phyloP scores from a whole-genome alignment of 441 rosid genomes.

The Corymbia citriodora region DNA sequence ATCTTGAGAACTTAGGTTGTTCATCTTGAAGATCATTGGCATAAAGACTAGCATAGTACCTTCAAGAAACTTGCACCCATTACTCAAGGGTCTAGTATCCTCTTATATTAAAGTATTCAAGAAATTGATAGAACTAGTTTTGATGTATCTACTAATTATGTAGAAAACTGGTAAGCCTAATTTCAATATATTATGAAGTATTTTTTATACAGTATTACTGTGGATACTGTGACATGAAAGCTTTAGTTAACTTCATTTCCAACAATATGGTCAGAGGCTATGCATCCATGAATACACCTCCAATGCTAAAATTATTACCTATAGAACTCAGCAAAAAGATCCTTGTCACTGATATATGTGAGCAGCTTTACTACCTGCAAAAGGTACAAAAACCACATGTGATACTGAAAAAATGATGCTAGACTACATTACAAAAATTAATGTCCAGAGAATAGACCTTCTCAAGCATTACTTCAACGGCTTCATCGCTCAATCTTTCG shows the following conservation, averaged over 20 bases:
- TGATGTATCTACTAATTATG: not conserved
- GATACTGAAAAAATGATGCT: not conserved
- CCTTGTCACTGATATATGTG: not conserved
- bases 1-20: not conserved
- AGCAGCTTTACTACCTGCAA: not conserved
- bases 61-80: not conserved
- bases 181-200: not conserved
- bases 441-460: not conserved
- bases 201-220: not conserved
- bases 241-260: not conserved
- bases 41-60: not conserved
- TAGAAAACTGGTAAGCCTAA: not conserved
- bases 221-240: not conserved
- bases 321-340: not conserved
- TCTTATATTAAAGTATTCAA: not conserved
- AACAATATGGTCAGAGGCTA: not conserved
- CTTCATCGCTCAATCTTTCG: not conserved
- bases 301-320: not conserved
- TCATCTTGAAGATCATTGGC: not conserved
- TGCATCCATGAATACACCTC: not conserved
- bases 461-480: not conserved
- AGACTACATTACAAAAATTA: no score
- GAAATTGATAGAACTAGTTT: not conserved
- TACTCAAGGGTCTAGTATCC: not conserved
- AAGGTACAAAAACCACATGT: not conserved